A percentile compares a stretch with the other conserved stretches of the same genome.
phyloP scores from a whole-genome alignment of 1,139 yeast genomes.

The Meyerozyma elateridarum region DNA sequence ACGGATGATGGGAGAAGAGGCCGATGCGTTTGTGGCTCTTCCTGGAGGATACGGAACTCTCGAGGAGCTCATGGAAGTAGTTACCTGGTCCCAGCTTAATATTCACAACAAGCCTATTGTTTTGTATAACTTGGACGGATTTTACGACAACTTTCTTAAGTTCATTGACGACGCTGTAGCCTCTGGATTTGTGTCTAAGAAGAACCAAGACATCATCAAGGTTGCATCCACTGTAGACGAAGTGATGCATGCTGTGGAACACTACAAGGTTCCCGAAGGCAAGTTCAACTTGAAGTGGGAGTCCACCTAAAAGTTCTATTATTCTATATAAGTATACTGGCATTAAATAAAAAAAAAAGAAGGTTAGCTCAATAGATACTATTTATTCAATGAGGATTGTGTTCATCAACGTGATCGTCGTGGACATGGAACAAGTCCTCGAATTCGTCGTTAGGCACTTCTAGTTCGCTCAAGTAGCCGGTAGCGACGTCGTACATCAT shows the following conservation, averaged over 20 bases:
- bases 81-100: constrained; percentile 87
- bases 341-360: no score
- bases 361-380: no score
- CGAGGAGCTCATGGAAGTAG: constrained; percentile 86
- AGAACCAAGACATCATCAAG: constrained; percentile 63
- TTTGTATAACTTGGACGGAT: constrained; percentile 73
- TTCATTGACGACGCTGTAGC: constrained; percentile 55
- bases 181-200: constrained; percentile 63
- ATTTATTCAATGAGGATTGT: constrained; percentile 16
- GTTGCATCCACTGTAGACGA: constrained; percentile 67
- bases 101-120: constrained; percentile 81
- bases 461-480: constrained; percentile 59
- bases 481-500: constrained; percentile 80
- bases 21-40: constrained; percentile 83
- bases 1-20: constrained; percentile 78
- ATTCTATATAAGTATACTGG: neutral
- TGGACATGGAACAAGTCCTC: constrained; percentile 48
- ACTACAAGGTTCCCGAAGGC: constrained; percentile 67
- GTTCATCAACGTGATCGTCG: constrained; percentile 34
- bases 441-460: constrained; percentile 49
- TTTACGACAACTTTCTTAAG: constrained; percentile 63
- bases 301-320: constrained; percentile 17
- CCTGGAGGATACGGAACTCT: constrained; percentile 93
- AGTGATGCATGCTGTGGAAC: constrained; percentile 56
- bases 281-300: constrained; percentile 74